These are phyloP conservation scores for Eucommia ulmoides DNA, from an alignment of 257 asterid genomes.

Conservation along the genomic window DNA sequence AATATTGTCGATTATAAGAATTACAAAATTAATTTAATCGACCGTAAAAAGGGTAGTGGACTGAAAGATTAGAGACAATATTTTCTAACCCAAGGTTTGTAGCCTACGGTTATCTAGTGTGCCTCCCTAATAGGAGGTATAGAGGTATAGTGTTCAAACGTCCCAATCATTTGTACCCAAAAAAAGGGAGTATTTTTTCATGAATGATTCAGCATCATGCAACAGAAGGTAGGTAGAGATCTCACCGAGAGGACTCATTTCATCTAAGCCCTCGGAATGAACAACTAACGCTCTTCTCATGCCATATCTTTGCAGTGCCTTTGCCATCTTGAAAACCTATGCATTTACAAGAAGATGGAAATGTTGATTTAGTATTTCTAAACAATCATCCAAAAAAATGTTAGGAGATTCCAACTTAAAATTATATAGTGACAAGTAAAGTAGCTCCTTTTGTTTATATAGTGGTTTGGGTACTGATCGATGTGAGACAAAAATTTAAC, in stretches of 20 bases:
- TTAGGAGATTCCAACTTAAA: too few species aligned
- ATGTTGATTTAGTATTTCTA: too few species aligned
- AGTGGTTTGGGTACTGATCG: too few species aligned
- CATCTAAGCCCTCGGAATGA: slow-evolving; percentile 71
- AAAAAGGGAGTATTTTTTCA: not conserved
- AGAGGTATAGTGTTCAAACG: too few species aligned
- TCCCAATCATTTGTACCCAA: not conserved
- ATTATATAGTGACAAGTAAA: too few species aligned
- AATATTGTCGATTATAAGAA: not conserved
- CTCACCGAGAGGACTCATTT: slow-evolving; percentile 78
- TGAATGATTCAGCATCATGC: not conserved
- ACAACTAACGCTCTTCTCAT: slow-evolving; percentile 63
- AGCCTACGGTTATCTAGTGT: not conserved
- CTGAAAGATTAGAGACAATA: not conserved
- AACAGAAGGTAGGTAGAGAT: not conserved
- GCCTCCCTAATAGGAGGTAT: too few species aligned
- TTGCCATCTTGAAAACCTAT: slow-evolving; percentile 63
- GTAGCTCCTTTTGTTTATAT: too few species aligned
- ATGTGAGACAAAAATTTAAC: too few species aligned
- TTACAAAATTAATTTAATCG: not conserved
- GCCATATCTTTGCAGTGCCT: slow-evolving; percentile 57
- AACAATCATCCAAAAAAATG: too few species aligned
- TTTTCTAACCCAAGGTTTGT: not conserved
- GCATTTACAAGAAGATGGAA: too few species aligned
- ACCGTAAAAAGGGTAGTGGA: not conserved